Percentiles rank a stretch among this genome's conserved stretches.
These are phyloP conservation scores for Aureobasidium sp. DNA, from an alignment of 2,329 filamentous ascomycete species.

Conservation along the genomic window DNA sequence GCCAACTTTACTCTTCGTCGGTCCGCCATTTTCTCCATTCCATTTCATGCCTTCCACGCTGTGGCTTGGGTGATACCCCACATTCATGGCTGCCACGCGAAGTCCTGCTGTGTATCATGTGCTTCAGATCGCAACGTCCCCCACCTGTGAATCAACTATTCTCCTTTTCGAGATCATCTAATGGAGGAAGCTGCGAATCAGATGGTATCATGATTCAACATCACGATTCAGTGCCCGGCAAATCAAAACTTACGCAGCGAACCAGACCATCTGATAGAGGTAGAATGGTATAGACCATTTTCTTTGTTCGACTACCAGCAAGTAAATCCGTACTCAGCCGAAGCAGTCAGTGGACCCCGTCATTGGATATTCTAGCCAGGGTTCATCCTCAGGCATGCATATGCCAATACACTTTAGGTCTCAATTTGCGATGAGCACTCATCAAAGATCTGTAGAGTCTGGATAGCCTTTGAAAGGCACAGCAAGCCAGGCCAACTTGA, in stretches of 20 bases:
- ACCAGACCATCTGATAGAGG: background rate
- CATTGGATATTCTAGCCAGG: background rate
- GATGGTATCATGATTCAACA: background rate
- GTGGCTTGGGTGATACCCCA: slow-evolving; percentile 4
- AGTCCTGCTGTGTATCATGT: background rate
- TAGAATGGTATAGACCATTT: background rate
- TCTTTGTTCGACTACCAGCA: background rate
- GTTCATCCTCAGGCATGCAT: background rate
- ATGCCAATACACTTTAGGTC: background rate
- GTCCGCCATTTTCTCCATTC: background rate
- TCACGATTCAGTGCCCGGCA: background rate
- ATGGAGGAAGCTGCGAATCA: background rate
- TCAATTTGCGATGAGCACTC: background rate
- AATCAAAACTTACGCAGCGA: background rate
- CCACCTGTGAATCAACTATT: background rate
- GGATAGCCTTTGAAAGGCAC: background rate
- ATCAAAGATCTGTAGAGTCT: background rate
- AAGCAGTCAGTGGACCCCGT: background rate
- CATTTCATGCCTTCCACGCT: background rate
- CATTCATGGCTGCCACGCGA: slow-evolving; percentile 11
- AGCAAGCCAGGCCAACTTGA: background rate
- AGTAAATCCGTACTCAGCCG: background rate
- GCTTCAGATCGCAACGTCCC: background rate
- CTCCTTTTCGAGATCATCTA: background rate
- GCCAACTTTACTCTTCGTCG: slow-evolving; percentile 1